phyloP scores from a whole-genome alignment of 768 basidiomycete species.

The Jaapia argillacea region DNA sequence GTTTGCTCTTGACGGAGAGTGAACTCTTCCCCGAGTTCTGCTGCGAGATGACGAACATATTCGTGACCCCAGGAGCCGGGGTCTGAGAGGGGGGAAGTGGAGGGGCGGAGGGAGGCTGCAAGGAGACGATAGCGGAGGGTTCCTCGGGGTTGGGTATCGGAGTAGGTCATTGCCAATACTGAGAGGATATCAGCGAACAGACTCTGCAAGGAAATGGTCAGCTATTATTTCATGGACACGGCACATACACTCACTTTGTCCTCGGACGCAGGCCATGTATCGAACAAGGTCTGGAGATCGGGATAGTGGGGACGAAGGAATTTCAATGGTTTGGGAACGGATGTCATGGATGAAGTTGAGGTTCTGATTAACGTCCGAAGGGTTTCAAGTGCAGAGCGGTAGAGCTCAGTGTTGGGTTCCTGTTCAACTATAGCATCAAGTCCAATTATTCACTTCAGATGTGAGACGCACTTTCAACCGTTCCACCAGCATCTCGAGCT shows the following conservation, averaged over 20 bases:
- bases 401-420: slow-evolving; percentile 83
- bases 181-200: slow-evolving; percentile 96
- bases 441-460: slow-evolving; percentile 3
- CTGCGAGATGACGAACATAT: slow-evolving; percentile 93
- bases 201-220: slow-evolving; percentile 36
- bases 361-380: slow-evolving; percentile 90
- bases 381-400: slow-evolving; percentile 87
- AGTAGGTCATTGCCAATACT: slow-evolving; percentile 99
- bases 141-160: slow-evolving; percentile 93
- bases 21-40: slow-evolving; percentile 94
- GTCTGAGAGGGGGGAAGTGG: slow-evolving; percentile 62
- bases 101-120: slow-evolving; percentile 57
- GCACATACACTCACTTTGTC: slow-evolving; percentile 46
- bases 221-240: background rate
- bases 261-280: slow-evolving; percentile 68
- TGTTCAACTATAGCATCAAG: slow-evolving; percentile 21
- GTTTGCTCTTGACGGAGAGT: slow-evolving; percentile 39
- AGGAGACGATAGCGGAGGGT: slow-evolving; percentile 90
- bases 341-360: slow-evolving; percentile 98
- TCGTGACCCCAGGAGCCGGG: slow-evolving; percentile 99
- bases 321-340: slow-evolving; percentile 97
- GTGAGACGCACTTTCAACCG: slow-evolving; percentile 63
- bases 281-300: slow-evolving; percentile 74
- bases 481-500: slow-evolving; percentile 96
- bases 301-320: slow-evolving; percentile 94